Base-by-base conservation (phyloP, 73 alveolate species). In the Tetrahymena malaccensis region DNA sequence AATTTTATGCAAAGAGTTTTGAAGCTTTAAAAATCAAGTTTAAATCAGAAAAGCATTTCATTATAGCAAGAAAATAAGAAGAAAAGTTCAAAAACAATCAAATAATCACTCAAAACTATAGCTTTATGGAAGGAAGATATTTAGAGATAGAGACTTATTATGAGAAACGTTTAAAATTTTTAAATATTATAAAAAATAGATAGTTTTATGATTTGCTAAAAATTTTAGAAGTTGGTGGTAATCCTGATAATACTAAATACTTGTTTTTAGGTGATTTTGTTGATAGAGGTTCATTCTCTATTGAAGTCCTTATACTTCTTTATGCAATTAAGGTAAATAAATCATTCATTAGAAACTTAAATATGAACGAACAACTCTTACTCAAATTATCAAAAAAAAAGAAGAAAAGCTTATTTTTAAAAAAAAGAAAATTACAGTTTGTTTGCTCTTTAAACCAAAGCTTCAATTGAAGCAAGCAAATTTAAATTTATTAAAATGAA, bases 191-290 rank as follows among this genome's bases (percentile, higher is more conserved):
- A 4, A 8, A 4, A 70, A 22, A n/a, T 70, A 70, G 89, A 31
- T 31, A 70, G 37, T 98, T 95, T 94, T 98, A 98, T 95, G 99
- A 98, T 96, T 96, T 98, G 83, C 97, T 98, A 40, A 98, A 97
- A 89, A 97, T 98, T 98, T 96, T 98, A 57, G 99, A 98, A 93
- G 99, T 98, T 2, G 99, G 99, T 16, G 99, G 99, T 34, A 96
- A 97, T 70, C 99, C 99, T 3, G 99, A 98, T 31, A 96, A 97
- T 89, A 98, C 99, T 27, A 98, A 98, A 96, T 98, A 98, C 94
- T 96, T 98, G 70, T 98, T 98, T 96, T 93, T 98, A 35, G 99
- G 99, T 4, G 99, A 98, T 94, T 98, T 98, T 96, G 99, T 98
- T 21, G 99, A 98, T 96, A 84, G 99, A 95, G 99, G 99, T 2